Base-by-base conservation (phyloP, 2,329 filamentous ascomycete genomes). In the Botryosphaeria dothidea region DNA sequence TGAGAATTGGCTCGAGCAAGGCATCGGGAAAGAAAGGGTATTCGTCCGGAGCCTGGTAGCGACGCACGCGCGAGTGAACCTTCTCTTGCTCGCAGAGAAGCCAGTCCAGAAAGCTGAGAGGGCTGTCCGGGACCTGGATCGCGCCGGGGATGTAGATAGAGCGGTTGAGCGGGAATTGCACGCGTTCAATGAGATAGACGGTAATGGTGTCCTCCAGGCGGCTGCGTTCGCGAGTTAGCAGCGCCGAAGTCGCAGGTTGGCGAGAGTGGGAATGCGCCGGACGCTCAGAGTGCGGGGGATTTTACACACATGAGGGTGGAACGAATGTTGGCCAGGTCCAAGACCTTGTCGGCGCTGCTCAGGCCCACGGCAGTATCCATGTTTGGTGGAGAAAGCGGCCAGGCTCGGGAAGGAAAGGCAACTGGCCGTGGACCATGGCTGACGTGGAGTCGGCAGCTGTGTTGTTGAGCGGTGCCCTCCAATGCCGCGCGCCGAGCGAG, bases 181-280 rank as follows among this genome's bases (percentile, higher is more conserved):
- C 94, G 45, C 95, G 90, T 81, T 99, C 95, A 74, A 98, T 98
- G 43, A 99, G 84, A 79, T 97, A 91, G 80, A 96, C 97, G 70
- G 92, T 96, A 75, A 99, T 98, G 67, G 94, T 98, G 76, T 99
- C 95, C 82, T 99, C 95, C 19, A 98, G 86, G 21, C 95, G 95
- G 74, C 95, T 99, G 73, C 57, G 7, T 17, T 41, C 15, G 19
- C 23, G 36, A 19, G 48, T 63, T 63, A 52, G 61, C 49, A 19
- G 36, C 46, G 54, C n/a, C 29, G 38, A 41, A 21, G 38, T 19
- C 27, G 46, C 56, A 64, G 56, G 58, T 64, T 66, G 41, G 66
- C 15, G 49, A n/a, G 17, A 49, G 36, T 29, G 61, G 48, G 41
- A 56, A 15, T 17, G 34, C 29, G 21, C 49, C 13, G 41, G 34